phyloP scores from a whole-genome alignment of 495 filamentous ascomycete genomes.

The Oidiodendron maius region DNA sequence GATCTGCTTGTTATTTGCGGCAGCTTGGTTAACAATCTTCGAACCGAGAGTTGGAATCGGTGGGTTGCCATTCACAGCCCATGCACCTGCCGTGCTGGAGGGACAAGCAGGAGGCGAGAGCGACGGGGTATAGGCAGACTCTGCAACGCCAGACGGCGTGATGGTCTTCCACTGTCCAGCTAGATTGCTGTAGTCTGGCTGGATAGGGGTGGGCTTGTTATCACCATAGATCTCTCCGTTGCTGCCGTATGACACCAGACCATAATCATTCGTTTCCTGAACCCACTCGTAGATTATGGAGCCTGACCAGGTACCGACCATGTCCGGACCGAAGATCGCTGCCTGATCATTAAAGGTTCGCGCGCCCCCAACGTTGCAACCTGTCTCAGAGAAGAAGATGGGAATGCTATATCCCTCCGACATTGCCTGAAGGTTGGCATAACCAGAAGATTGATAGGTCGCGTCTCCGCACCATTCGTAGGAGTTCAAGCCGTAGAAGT shows the following conservation, averaged over 20 bases:
- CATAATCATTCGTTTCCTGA: constrained; percentile 75
- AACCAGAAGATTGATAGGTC: constrained; percentile 63
- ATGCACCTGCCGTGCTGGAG: constrained; percentile 52
- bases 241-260: constrained; percentile 66
- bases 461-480: constrained; percentile 81
- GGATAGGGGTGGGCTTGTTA: constrained; percentile 67
- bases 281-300: constrained; percentile 88
- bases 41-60: constrained; percentile 55
- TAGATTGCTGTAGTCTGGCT: constrained; percentile 73
- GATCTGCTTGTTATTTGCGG: no score
- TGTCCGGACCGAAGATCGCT: constrained; percentile 67
- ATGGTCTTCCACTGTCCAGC: constrained; percentile 69
- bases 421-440: constrained; percentile 52
- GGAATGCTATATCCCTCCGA: constrained; percentile 58
- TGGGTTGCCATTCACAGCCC: constrained; percentile 64
- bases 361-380: constrained; percentile 59
- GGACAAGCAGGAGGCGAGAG: constrained; percentile 63
- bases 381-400: constrained; percentile 81
- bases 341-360: constrained; percentile 71
- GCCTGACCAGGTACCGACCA: constrained; percentile 72
- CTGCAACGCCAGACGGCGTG: constrained; percentile 57
- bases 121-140: constrained; percentile 54
- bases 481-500: constrained; percentile 82
- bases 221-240: constrained; percentile 57
- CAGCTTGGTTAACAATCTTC: constrained; percentile 5